Base-by-base conservation (phyloP, 148 eudicot genomes). In the Persicaria maculosa region DNA sequence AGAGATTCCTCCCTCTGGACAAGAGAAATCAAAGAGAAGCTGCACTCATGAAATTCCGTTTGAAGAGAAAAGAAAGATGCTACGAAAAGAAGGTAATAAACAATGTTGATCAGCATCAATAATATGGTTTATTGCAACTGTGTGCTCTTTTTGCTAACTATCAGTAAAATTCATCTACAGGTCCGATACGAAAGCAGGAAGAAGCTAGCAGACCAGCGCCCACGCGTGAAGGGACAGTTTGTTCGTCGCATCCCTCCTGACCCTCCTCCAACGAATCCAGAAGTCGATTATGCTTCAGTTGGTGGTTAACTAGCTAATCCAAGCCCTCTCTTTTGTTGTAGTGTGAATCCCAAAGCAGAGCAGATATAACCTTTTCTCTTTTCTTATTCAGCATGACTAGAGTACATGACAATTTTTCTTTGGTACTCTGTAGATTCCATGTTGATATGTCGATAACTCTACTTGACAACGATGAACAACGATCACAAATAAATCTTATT, bases 191-290 rank as follows among this genome's bases (percentile, higher is more conserved):
- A 95, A 74, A 95, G 92, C 84, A 74, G 97, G 80, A 92, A 91
- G 74, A 95, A 92, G 71, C 93, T 92, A 48, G 99, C 99, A 52
- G 97, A 90, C 81, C 89, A 92, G 77, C 92, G 97, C 4, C 96
- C 99, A n/a, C 82, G 99, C 54, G 87, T 95, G 9, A 95, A 89
- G 83, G 99, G 99, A 67, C 99, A 95, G 83, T 95, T 95, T 81
- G 99, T 95, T 67, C 96, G 99, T 54, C 96, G 89, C 71, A 74
- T 76, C 72, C 88, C 80, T 20, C 81, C 84, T 8, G 91, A 92
- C 40, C 80, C 86, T 67, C 79, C 81, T 44, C 83, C 84, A 16
- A 50, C 47, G 57, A 84, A 73, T 74, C 76, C 83, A 61, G 82
- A 81, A 59, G 71, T 52, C 47, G 77, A 73, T 12, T 80, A 82